These are phyloP conservation scores for Arxiozyma heterogenica DNA, from an alignment of 1,139 yeast genomes.

Conservation along the genomic window DNA sequence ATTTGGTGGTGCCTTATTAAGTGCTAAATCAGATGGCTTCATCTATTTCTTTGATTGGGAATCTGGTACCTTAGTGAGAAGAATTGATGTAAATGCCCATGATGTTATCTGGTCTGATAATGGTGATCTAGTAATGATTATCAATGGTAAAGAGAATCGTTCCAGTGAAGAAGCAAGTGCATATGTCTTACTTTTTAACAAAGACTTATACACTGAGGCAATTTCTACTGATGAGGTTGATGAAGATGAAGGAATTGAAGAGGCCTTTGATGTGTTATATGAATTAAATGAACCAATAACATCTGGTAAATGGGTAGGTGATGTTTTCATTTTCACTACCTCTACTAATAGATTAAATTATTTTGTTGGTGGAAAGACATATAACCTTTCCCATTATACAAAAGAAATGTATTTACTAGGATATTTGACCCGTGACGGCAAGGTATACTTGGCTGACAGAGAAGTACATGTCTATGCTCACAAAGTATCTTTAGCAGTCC, in stretches of 20 bases:
- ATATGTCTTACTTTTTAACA: slow-evolving; percentile 70
- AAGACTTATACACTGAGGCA: slow-evolving; percentile 58
- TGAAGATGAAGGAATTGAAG: slow-evolving; percentile 82
- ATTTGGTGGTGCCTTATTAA: slow-evolving; percentile 79
- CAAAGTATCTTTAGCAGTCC: slow-evolving; percentile 70
- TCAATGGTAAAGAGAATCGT: slow-evolving; percentile 39
- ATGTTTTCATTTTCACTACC: slow-evolving; percentile 86
- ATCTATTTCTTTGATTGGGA: slow-evolving; percentile 93
- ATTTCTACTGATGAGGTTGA: slow-evolving; percentile 49
- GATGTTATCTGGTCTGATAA: slow-evolving; percentile 90
- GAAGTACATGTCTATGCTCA: slow-evolving; percentile 78
- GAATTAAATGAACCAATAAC: slow-evolving; percentile 76
- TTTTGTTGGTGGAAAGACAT: slow-evolving; percentile 87
- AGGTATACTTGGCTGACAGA: slow-evolving; percentile 83
- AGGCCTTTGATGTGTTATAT: slow-evolving; percentile 72
- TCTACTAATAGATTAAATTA: slow-evolving; percentile 82
- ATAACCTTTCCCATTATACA: slow-evolving; percentile 89
- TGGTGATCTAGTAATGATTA: slow-evolving; percentile 77
- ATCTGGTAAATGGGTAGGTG: slow-evolving; percentile 95
- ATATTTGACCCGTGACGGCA: slow-evolving; percentile 81
- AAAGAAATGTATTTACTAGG: slow-evolving; percentile 81
- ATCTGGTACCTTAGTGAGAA: slow-evolving; percentile 68
- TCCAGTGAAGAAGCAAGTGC: slow-evolving; percentile 45
- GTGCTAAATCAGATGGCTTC: slow-evolving; percentile 69
- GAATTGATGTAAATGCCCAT: slow-evolving; percentile 71